Evolutionary conservation across 202 grass and related monocot genomes (phyloP).

Genomic region (Digitaria exilis): DNA sequence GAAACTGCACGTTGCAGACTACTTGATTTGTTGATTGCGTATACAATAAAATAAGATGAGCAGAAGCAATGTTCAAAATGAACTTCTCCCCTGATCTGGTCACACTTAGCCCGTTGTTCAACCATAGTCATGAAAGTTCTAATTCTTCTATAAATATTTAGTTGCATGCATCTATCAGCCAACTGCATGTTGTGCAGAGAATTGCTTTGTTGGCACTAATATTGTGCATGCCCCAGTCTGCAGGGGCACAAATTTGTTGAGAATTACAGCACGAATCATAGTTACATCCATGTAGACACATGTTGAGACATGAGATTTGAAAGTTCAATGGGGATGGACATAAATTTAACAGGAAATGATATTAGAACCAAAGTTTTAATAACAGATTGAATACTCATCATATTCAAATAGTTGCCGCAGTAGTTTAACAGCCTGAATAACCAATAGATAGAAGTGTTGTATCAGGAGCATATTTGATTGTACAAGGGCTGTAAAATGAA

Average conservation of each 20-base stretch:
- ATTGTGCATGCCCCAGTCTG: not conserved
- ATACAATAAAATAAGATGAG: not conserved
- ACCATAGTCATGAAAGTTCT: not conserved
- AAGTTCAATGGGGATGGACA: not conserved
- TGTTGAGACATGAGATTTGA: not conserved
- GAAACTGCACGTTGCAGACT: not conserved
- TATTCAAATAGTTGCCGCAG: not conserved
- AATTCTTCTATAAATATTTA: too few species aligned
- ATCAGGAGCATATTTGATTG: not conserved
- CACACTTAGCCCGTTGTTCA: not conserved
- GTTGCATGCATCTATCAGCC: not conserved
- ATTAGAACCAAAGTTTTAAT: not conserved
- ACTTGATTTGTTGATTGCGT: not conserved
- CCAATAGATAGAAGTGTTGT: not conserved
- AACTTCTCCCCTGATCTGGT: slow-evolving; percentile 11
- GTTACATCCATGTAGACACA: not conserved
- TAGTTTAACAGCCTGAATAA: not conserved
- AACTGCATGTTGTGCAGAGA: not conserved
- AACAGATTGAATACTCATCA: not conserved
- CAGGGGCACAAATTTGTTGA: not conserved
- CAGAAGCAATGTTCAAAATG: not conserved
- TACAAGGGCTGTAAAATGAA: not conserved
- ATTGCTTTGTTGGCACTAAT: not conserved
- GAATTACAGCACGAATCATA: not conserved
- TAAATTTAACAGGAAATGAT: not conserved